A percentile compares a stretch with the other conserved stretches of the same genome.
Evolutionary conservation across 805 yeast species (phyloP).

Genomic region (Kuraishia molischiana): DNA sequence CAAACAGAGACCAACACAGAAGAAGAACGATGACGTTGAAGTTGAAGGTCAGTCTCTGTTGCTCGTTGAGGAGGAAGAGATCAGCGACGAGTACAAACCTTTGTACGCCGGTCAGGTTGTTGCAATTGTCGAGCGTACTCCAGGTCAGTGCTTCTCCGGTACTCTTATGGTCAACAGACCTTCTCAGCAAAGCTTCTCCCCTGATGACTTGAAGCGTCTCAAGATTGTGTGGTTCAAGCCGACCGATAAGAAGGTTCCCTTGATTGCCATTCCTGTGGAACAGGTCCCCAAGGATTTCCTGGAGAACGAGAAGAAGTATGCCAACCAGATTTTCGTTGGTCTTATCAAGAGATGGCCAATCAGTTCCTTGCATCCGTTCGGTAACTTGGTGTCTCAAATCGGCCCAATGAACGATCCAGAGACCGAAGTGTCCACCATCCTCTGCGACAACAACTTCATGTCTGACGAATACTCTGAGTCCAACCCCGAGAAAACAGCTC

Average conservation of each 20-base stretch:
- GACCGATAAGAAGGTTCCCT: conserved; percentile 93
- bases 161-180: conserved; percentile 91
- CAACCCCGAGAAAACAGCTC: conserved; percentile 12
- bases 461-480: conserved; percentile 70
- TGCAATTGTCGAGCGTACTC: conserved; percentile 94
- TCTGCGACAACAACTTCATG: conserved; percentile 77
- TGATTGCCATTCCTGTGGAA: conserved; percentile 97
- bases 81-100: conserved; percentile 87
- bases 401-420: conserved; percentile 71
- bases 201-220: conserved; percentile 38
- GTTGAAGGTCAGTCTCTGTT: conserved; percentile 95
- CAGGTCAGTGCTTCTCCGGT: conserved; percentile 93
- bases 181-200: conserved; percentile 40
- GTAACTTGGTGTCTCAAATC: conserved; percentile 79
- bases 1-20: conserved; percentile 92
- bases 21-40: conserved; percentile 96
- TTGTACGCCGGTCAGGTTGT: conserved; percentile 97
- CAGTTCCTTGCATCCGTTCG: conserved; percentile 96
- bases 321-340: conserved; percentile 81
- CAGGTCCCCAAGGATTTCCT: conserved; percentile 96
- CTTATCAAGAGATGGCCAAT: conserved; percentile 99
- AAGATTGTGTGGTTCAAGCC: conserved; percentile 99
- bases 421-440: conserved; percentile 79
- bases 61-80: conserved; percentile 90
- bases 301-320: conserved; percentile 78